Evolutionary conservation across 208 protist species (phyloP).

Genomic region (Crithidia bombi): DNA sequence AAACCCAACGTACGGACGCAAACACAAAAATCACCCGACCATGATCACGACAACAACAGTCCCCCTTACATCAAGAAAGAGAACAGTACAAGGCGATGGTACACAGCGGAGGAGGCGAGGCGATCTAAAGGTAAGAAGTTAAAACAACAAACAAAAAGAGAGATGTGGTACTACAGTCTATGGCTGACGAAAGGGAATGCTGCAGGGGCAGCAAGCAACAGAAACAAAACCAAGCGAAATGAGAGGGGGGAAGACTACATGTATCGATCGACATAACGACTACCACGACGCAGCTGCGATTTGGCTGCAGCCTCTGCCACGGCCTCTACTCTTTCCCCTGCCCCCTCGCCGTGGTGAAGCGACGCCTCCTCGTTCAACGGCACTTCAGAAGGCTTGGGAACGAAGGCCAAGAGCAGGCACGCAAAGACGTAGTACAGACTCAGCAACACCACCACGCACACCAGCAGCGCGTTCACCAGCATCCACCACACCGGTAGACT

Average conservation of each 20-base stretch:
- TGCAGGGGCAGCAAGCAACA: too few relatives aligned
- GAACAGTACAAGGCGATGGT: conserved; percentile 10
- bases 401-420: conserved; percentile 75
- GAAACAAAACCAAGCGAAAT: conserved; percentile 1
- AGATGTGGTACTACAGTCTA: conserved; percentile 27
- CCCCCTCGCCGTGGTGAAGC: background rate
- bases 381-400: conserved; percentile 43
- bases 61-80: conserved; percentile 6
- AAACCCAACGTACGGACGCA: conserved; percentile 1
- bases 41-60: conserved; percentile 12
- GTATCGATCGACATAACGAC: conserved; percentile 33
- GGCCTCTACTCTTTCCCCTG: background rate
- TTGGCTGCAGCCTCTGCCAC: background rate
- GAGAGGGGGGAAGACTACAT: conserved; percentile 6
- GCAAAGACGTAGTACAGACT: conserved; percentile 75
- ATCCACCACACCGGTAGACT: conserved; percentile 59
- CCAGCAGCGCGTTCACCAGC: conserved; percentile 40
- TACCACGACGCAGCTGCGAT: conserved; percentile 6
- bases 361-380: background rate
- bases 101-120: background rate
- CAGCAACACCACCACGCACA: conserved; percentile 46
- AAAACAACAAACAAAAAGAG: too few relatives aligned
- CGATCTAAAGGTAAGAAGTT: conserved; percentile 13
- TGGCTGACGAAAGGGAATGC: background rate
- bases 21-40: background rate